A percentile compares a stretch with the other conserved stretches of the same genome.
Evolutionary conservation across 2,329 filamentous ascomycete genomes (phyloP).

Genomic region (Botrytis aclada): DNA sequence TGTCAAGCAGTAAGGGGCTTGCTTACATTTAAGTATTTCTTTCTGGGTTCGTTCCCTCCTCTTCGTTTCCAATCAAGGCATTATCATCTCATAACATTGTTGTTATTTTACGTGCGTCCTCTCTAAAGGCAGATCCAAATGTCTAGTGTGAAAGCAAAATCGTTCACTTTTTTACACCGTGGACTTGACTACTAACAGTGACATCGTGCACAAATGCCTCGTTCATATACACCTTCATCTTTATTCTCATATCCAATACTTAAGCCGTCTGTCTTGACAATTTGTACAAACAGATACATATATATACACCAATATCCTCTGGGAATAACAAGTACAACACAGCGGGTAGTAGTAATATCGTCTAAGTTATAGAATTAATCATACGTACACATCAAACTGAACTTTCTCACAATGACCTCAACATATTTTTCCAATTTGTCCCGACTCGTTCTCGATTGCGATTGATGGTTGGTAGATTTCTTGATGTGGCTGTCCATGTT

Average conservation of each 20-base stretch:
- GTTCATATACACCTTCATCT: neutral
- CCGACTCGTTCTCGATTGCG: neutral
- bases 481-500: neutral
- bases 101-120: neutral
- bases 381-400: neutral
- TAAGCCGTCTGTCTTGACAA: neutral
- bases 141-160: neutral
- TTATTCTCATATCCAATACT: neutral
- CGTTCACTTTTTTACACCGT: neutral
- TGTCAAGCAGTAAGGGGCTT: neutral
- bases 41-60: neutral
- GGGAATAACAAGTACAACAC: neutral
- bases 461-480: no score
- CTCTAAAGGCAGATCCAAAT: neutral
- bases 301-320: neutral
- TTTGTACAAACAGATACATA: neutral
- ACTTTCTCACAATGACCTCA: neutral
- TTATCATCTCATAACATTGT: neutral
- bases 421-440: neutral
- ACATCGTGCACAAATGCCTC: neutral
- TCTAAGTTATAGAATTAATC: neutral
- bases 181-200: neutral
- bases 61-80: neutral
- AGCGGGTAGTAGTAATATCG: neutral
- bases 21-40: neutral